phyloP scores from a whole-genome alignment of 140 eudicot species.

The Ambrosia hybrid region DNA sequence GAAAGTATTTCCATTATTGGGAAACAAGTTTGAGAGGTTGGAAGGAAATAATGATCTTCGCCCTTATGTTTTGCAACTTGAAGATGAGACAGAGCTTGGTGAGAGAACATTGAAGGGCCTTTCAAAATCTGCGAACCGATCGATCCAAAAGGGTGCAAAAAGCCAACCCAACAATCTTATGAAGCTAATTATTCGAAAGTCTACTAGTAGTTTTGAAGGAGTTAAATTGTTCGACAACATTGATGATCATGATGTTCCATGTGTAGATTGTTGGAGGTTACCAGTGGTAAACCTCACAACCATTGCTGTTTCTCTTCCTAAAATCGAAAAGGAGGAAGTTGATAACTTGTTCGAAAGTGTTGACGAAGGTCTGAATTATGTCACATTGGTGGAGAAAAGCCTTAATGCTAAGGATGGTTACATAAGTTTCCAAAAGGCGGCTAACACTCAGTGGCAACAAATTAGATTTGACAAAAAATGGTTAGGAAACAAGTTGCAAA shows the following conservation, averaged over 20 bases:
- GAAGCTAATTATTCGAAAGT: not conserved
- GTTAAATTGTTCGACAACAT: not conserved
- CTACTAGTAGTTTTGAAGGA: not conserved
- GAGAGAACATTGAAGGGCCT: conserved; percentile 1
- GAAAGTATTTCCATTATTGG: not conserved
- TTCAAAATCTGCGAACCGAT: not conserved
- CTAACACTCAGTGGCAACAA: not conserved
- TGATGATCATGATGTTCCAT: conserved; percentile 6
- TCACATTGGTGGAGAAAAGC: conserved; percentile 7
- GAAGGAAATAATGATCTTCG: not conserved
- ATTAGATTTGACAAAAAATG: not conserved
- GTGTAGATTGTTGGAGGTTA: not conserved
- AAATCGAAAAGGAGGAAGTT: not conserved
- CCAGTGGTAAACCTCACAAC: conserved; percentile 6
- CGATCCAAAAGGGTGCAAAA: conserved; percentile 12
- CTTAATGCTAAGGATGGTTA: not conserved
- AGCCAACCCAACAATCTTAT: conserved; percentile 20
- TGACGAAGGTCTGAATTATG: conserved; percentile 6
- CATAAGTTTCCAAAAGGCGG: not conserved
- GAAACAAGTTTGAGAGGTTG: not conserved
- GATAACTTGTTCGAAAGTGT: conserved; percentile 1
- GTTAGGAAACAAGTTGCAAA: conserved; percentile 8
- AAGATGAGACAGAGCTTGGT: not conserved
- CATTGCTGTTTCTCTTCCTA: conserved; percentile 12
- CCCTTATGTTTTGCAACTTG: conserved; percentile 5